Evolutionary conservation across 257 asterid species (phyloP), one percentile per base, ranked within the genome.

Genomic region (Capsicum baccatum): DNA sequence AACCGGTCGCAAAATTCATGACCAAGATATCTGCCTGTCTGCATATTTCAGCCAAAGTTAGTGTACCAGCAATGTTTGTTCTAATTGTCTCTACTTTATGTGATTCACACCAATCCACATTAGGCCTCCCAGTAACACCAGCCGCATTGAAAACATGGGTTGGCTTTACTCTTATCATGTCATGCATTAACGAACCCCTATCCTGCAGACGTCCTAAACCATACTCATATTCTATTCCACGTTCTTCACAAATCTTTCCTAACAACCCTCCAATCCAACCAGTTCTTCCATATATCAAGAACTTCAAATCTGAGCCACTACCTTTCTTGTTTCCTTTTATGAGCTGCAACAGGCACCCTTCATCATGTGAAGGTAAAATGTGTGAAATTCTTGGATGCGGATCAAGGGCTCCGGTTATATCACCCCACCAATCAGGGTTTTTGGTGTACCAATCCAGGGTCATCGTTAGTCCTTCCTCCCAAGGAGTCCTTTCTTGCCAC

Each of bases 121-220:
- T 83, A 42, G 85, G 85, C 82, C 85, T 71, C 71, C 85, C 85
- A 42, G 85, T 83, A 56, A 83, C 60, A n/a, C 85, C 85, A 58
- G 85, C 83, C 3, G 82, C 82, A 0, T 73, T 83, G 79, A 83
- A 83, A 5, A 83, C 85, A 73, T 83, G 85, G n/a, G 83, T 58
- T 6, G 86, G 79, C 16, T 62, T 62, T 47, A 60, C 83, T 33
- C 86, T 84, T 47, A 37, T 35, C 48, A 84, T 50, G 58, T 84
- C 86, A 47, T 59, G 82, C 17, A 84, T 60, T 11, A 84, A 1
- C 0, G 67, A 48, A 55, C 7, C 17, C 35, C 83, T 60, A 52
- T 84, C 86, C 47, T 84, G 86, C n/a, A 84, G 7, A 3, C 50
- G 16, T 37, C 86, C 86, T 78, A 26, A 5, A 0, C 86, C 86